Percentiles rank a stretch among this genome's conserved stretches.
Conservation (phyloP, 2,329 filamentous ascomycete genomes). For the Neonectria faginata region DNA sequence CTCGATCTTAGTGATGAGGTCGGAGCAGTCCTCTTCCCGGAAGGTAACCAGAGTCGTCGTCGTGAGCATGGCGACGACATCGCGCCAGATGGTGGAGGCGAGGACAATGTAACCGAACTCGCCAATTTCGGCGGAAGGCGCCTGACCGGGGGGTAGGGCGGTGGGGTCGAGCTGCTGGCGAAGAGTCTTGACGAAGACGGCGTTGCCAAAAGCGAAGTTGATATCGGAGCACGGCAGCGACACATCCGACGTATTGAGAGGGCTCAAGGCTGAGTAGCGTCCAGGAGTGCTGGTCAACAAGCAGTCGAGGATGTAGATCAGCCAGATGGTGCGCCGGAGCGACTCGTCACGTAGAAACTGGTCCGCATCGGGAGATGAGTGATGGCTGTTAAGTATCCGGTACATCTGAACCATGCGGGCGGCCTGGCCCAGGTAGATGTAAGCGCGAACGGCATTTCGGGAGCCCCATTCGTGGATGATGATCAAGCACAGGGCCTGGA, state of each 20-base stretch:
- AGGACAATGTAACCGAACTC: conserved; percentile 73
- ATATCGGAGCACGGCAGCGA: conserved; percentile 70
- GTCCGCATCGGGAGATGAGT: conserved; percentile 63
- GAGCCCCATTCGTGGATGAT: conserved; percentile 74
- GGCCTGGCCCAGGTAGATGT: conserved; percentile 72
- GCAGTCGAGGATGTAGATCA: conserved; percentile 73
- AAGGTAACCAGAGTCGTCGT: conserved; percentile 64
- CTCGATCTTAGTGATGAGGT: conserved; percentile 66
- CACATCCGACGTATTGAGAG: conserved; percentile 66
- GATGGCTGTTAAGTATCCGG: conserved; percentile 68
- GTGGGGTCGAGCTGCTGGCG: conserved; percentile 53
- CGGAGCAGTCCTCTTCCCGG: conserved; percentile 64
- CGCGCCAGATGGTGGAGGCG: conserved; percentile 71
- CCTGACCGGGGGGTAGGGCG: conserved; percentile 53
- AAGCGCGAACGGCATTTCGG: conserved; percentile 70
- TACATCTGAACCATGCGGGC: conserved; percentile 75
- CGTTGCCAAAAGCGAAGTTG: conserved; percentile 72
- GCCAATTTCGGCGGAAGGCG: conserved; percentile 64
- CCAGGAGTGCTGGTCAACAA: conserved; percentile 72
- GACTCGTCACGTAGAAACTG: conserved; percentile 72
- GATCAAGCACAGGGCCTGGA: conserved; percentile 70
- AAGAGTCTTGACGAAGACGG: conserved; percentile 69
- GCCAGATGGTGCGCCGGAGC: conserved; percentile 70
- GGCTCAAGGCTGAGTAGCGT: conserved; percentile 66
- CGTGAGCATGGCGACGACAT: conserved; percentile 71